Conservation (phyloP, 345 rosid species). For the Pistacia vera region DNA sequence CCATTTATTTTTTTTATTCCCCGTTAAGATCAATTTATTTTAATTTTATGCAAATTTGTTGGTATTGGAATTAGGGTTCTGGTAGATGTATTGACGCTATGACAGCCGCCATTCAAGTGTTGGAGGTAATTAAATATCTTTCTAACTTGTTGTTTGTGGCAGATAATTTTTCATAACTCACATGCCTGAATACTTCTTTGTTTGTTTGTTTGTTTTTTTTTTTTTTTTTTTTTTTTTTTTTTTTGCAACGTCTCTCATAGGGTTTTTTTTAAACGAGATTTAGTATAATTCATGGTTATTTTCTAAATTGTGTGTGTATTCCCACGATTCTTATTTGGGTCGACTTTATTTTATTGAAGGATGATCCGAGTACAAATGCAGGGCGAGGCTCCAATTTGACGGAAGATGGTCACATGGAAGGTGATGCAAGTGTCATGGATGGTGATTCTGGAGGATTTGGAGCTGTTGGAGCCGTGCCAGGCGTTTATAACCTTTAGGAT, state of each 20-base stretch:
- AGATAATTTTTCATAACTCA: not conserved
- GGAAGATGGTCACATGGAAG: slow-evolving; percentile 84
- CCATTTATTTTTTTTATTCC: not conserved
- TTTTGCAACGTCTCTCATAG: not conserved
- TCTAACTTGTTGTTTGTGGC: not conserved
- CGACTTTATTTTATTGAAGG: slow-evolving; percentile 39
- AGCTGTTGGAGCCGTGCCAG: slow-evolving; percentile 95
- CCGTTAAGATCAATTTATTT: too few species aligned
- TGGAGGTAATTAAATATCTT: slow-evolving; percentile 54
- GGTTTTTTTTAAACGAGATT: not conserved
- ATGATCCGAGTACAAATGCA: slow-evolving; percentile 88
- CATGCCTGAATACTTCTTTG: not conserved
- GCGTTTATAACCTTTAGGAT: slow-evolving; percentile 30
- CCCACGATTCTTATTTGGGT: not conserved
- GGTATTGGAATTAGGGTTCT: slow-evolving; percentile 47
- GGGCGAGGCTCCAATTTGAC: slow-evolving; percentile 97
- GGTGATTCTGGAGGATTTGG: slow-evolving; percentile 86
- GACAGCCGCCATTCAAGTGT: slow-evolving; percentile 79
- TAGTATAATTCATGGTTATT: not conserved
- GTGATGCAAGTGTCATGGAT: slow-evolving; percentile 96
- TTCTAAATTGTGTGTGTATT: not conserved
- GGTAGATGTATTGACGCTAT: slow-evolving; percentile 80
- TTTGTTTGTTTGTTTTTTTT: too few species aligned
- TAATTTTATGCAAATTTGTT: not conserved
- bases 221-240: too few species aligned